Evolutionary conservation across 768 basidiomycete genomes (phyloP).

Genomic region (Leccinellum rugosiceps): DNA sequence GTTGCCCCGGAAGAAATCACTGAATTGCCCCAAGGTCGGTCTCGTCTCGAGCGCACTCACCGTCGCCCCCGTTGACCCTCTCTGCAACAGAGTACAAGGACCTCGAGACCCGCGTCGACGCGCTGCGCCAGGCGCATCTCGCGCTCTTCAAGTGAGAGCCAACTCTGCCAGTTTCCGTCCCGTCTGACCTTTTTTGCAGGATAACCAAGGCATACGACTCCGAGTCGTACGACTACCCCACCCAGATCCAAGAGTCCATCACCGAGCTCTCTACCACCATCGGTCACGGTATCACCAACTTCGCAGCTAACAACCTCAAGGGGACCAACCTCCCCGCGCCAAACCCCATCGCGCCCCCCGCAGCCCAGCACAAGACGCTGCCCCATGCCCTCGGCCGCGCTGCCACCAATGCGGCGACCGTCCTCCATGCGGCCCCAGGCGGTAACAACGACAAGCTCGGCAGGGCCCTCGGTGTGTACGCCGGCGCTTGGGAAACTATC

Average conservation of each 20-base stretch:
- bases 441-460: slow-evolving; percentile 67
- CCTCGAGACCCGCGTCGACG: slow-evolving; percentile 92
- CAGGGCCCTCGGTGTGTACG: slow-evolving; percentile 75
- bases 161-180: no score
- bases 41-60: not conserved
- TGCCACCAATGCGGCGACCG: slow-evolving; percentile 55
- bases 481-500: slow-evolving; percentile 80
- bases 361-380: slow-evolving; percentile 87
- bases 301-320: slow-evolving; percentile 85
- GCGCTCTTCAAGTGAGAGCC: slow-evolving; percentile 66
- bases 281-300: slow-evolving; percentile 72
- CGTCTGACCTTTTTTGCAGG: slow-evolving; percentile 36
- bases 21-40: slow-evolving; percentile 82
- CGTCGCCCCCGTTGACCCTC: not conserved
- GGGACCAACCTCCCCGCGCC: slow-evolving; percentile 85
- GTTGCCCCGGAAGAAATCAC: slow-evolving; percentile 91
- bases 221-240: slow-evolving; percentile 88
- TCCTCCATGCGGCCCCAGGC: slow-evolving; percentile 43
- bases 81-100: slow-evolving; percentile 86
- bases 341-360: slow-evolving; percentile 48
- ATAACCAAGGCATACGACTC: slow-evolving; percentile 85
- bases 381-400: slow-evolving; percentile 92
- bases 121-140: slow-evolving; percentile 75
- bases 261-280: slow-evolving; percentile 69
- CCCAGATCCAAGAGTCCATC: slow-evolving; percentile 81